These are phyloP conservation scores for Kwoniella pini DNA, from an alignment of 768 basidiomycete species.

Conservation along the genomic window DNA sequence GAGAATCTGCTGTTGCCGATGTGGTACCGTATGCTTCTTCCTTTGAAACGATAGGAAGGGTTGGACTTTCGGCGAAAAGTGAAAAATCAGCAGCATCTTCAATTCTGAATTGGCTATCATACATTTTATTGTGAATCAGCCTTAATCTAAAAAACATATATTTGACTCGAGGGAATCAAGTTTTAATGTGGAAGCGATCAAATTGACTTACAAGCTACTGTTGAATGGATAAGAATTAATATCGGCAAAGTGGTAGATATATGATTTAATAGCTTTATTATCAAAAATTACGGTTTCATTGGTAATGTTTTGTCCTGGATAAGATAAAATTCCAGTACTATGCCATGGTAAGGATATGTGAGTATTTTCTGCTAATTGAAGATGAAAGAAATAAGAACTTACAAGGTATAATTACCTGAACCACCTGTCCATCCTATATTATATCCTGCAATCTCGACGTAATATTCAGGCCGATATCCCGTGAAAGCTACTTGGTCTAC, in stretches of 20 bases:
- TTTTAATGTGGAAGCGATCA: neutral
- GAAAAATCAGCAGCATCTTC: conserved; percentile 1
- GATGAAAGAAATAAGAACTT: neutral
- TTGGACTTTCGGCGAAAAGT: neutral
- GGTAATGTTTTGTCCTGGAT: neutral
- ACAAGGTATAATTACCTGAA: conserved; percentile 6
- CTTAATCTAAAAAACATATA: too few relatives aligned
- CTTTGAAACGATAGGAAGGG: neutral
- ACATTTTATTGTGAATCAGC: too few relatives aligned
- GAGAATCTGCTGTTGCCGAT: neutral
- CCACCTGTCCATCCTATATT: conserved; percentile 4
- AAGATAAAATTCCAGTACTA: conserved; percentile 4
- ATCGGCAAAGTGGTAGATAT: conserved; percentile 1
- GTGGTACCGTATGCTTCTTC: conserved; percentile 6
- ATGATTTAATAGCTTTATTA: conserved; percentile 1
- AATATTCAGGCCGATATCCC: conserved; percentile 4
- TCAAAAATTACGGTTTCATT: conserved; percentile 7
- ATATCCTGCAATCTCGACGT: conserved; percentile 7
- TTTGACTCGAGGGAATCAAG: too few relatives aligned
- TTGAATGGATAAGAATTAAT: neutral
- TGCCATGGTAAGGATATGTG: neutral
- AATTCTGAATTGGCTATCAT: conserved; percentile 9
- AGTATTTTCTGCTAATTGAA: too few relatives aligned
- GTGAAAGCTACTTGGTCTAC: neutral
- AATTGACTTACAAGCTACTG: conserved; percentile 3